phyloP scores from a whole-genome alignment of 2,329 filamentous ascomycete species.

The Trichoderma atrobrunneum region DNA sequence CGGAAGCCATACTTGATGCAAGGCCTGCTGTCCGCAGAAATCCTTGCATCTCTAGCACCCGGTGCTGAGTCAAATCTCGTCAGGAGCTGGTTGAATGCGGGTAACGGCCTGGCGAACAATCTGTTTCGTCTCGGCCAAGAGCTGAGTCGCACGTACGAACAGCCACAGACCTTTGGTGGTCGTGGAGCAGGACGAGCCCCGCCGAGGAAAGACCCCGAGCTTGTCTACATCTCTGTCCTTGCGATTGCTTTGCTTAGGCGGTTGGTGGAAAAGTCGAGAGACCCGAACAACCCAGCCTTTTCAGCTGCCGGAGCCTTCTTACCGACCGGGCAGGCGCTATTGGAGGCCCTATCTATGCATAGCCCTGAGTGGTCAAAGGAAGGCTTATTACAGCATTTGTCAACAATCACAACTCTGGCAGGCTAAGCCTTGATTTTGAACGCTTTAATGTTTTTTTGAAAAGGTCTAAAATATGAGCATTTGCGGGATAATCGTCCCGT shows the following conservation, averaged over 20 bases:
- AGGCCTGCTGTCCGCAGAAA: conserved; percentile 84
- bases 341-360: conserved; percentile 65
- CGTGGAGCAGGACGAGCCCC: conserved; percentile 34
- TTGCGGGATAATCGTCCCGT: neutral
- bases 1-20: conserved; percentile 91
- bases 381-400: conserved; percentile 65
- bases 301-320: conserved; percentile 60
- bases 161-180: conserved; percentile 34
- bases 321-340: conserved; percentile 64
- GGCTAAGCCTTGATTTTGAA: neutral
- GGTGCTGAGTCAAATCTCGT: conserved; percentile 70
- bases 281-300: conserved; percentile 48
- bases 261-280: conserved; percentile 65
- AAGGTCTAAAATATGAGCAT: neutral
- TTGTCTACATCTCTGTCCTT: conserved; percentile 64
- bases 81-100: conserved; percentile 75
- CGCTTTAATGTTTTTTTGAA: neutral
- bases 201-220: conserved; percentile 47
- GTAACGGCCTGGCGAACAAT: conserved; percentile 79
- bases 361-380: conserved; percentile 61
- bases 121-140: conserved; percentile 73
- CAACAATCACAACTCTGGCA: conserved; percentile 47
- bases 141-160: conserved; percentile 63
- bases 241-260: conserved; percentile 66
- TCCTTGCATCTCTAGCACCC: conserved; percentile 72